Base-by-base conservation (phyloP, 164 flowering plant genomes). In the Magnolia kwangsiensis region DNA sequence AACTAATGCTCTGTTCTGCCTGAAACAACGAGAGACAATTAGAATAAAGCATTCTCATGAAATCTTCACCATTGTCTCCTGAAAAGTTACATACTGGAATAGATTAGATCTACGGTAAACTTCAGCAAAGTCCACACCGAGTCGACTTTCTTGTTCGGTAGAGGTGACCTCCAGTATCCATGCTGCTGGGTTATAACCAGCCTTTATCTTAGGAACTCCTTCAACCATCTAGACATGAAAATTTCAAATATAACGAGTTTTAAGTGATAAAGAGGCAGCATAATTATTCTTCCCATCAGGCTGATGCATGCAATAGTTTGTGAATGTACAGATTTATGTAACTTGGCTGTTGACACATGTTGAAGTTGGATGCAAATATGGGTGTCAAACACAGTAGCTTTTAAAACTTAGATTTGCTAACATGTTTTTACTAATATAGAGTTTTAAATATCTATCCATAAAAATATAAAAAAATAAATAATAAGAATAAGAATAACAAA, bases 131-230 rank as follows among this genome's bases (percentile, higher is more conserved):
- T 96, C 93, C 59, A 94, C 91, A 61, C 90, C 94, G 61, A 96
- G 84, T 75, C 91, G 93, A 65, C 37, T 82, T 82, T 96, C 99
- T 86, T 91, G 95, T 49, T 81, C 78, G 11, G 89, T 45, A 63
- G 96, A 94, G 77, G 97, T 91, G 78, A 88, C 94, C 78, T 96
- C 99, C 74, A 96, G 90, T 94, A 96, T 96, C 99, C 99, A 96
- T 71, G 99, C 85, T 66, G 99, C 95, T 76, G 99, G 99, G 77
- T 96, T 96, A 80, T 87, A 85, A 50, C 96, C 95, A 58, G 92
- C 81, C 79, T 72, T 90, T 81, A 96, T 96, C 82, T 89, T 92
- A 45, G 82, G 84, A 64, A 96, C 93, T 68, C 99, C 97, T 80
- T 93, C 95, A 79, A 96, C 77, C 72, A 91, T 90, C 98, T 96